phyloP scores from a whole-genome alignment of 371 early-diverging fungal genomes.

The Mortierella sp. region DNA sequence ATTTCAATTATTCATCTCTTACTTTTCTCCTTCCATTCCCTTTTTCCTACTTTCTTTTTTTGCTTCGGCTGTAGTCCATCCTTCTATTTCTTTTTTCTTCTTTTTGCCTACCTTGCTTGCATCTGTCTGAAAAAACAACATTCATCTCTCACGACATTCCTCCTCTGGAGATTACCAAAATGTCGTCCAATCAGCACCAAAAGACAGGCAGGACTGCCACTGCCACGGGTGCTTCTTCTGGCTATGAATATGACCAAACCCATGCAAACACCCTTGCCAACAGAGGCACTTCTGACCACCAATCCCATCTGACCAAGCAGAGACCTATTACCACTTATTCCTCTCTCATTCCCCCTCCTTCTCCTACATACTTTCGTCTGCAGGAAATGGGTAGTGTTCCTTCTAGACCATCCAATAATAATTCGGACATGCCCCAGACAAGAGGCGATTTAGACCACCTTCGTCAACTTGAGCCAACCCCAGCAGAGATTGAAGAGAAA shows the following conservation, averaged over 20 bases:
- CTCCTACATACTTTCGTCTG: conserved; percentile 50
- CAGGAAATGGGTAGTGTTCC: conserved; percentile 24
- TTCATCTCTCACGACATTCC: background rate
- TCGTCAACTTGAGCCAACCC: conserved; percentile 22
- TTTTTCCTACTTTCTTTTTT: background rate
- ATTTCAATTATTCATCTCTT: background rate
- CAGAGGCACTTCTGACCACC: conserved; percentile 35
- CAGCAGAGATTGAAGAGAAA: conserved; percentile 20
- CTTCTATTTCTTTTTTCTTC: background rate
- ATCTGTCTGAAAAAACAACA: too few relatives aligned
- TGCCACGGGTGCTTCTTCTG: conserved; percentile 23
- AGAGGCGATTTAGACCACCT: conserved; percentile 42
- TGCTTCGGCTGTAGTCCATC: background rate
- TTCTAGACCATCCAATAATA: background rate
- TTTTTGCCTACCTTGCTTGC: background rate
- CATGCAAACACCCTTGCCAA: conserved; percentile 51
- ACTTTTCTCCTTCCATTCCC: background rate
- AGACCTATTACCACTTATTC: conserved; percentile 50
- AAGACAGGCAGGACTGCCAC: conserved; percentile 1
- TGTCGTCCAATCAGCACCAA: background rate
- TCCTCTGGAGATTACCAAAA: background rate
- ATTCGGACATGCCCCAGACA: background rate
- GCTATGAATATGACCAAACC: conserved; percentile 36
- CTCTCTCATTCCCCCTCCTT: conserved; percentile 50
- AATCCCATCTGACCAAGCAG: conserved; percentile 27